A percentile compares a stretch with the other conserved stretches of the same genome.
These are phyloP conservation scores for Perkinsus marinus DNA, from an alignment of 169 alveolate species.

Conservation along the genomic window DNA sequence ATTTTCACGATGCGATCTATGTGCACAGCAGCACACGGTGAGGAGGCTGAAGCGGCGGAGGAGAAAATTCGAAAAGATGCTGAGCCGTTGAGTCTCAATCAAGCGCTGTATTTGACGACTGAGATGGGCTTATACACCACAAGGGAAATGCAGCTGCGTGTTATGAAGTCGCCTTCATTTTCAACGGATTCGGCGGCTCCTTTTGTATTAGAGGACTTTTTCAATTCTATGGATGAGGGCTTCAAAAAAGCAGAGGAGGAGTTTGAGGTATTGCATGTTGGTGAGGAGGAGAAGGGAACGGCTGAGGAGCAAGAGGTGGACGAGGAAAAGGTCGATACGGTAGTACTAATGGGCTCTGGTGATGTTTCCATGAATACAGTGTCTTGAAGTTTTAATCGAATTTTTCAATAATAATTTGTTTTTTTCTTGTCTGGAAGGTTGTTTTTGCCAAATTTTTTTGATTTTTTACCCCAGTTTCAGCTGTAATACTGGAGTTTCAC, in stretches of 20 bases:
- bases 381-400: no score
- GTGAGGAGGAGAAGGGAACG: not conserved
- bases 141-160: not conserved
- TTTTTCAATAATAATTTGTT: no score
- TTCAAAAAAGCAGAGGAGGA: not conserved
- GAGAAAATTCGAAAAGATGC: not conserved
- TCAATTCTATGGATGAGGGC: not conserved
- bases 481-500: no score
- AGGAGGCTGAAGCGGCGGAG: not conserved
- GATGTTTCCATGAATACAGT: no score
- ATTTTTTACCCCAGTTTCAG: no score
- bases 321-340: not conserved
- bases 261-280: not conserved
- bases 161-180: not conserved
- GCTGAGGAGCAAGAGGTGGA: not conserved
- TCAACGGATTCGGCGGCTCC: not conserved
- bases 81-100: not conserved
- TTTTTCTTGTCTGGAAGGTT: no score
- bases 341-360: not conserved
- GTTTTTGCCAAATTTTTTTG: no score
- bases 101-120: not conserved
- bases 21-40: no score
- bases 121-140: not conserved
- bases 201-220: not conserved
- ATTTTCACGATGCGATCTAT: no score